Percentiles rank a stretch among this genome's conserved stretches.
Conservation (phyloP, 1,139 yeast species). For the Kurtzmaniella quercitrusa region DNA sequence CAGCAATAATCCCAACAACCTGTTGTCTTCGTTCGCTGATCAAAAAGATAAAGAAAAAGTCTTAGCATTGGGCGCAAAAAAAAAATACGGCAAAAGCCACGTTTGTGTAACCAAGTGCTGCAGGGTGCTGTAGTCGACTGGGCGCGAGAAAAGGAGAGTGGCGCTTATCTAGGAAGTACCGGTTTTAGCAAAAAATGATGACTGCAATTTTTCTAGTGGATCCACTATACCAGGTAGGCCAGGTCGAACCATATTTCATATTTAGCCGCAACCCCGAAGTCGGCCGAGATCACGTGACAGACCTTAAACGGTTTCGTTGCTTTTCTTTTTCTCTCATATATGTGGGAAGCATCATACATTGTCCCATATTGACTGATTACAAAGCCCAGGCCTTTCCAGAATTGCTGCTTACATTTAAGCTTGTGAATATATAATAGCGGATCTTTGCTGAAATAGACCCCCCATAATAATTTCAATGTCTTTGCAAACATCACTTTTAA, state of each 20-base stretch:
- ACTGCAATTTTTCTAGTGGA: too few species aligned
- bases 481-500: constrained; percentile 33
- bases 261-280: neutral
- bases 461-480: constrained; percentile 23
- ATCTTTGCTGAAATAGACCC: constrained; percentile 1
- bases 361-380: neutral
- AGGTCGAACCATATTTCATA: too few species aligned
- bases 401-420: neutral
- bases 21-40: neutral
- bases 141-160: neutral
- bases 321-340: neutral
- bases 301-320: neutral
- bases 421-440: constrained; percentile 3
- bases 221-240: too few species aligned
- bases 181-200: too few species aligned
- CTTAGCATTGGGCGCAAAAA: neutral
- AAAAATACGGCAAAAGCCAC: neutral
- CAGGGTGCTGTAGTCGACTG: neutral
- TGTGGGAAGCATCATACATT: neutral
- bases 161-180: too few species aligned
- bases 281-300: neutral
- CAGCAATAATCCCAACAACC: neutral
- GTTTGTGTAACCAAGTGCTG: neutral
- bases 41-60: neutral
- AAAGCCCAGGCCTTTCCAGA: neutral